Evolutionary conservation across 83 land plant genomes (phyloP), one percentile per base, ranked within the genome.

Genomic region (Picea engelmannii): DNA sequence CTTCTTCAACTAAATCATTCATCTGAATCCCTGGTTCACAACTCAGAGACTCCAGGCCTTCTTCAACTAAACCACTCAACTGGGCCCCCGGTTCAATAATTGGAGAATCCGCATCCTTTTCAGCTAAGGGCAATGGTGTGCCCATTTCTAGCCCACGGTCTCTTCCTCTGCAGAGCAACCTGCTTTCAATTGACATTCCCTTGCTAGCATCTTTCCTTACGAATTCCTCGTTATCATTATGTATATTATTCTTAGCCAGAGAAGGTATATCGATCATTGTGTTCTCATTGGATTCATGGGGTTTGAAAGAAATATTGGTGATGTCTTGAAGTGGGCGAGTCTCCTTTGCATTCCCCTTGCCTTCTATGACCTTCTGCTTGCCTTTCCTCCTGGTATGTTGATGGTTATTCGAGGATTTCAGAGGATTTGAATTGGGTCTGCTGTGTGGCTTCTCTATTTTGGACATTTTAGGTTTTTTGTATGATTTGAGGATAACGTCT

Each of bases 291-390:
- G 21, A 23, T 13, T 35, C 24, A 66, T 20, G 24, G 16, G 61
- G 31, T 52, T 74, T 44, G 15, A n/a, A 11, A 17, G 20, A 21
- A 7, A 49, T 25, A 68, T 11, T 52, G 17, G 49, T 15, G 18
- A 9, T 65, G 61, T 5, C 63, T 38, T 44, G 4, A 16, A 23
- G 62, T 20, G 58, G 52, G 6, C 61, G 25, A 78, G 64, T 16
- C 21, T 66, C n/a, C 16, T 38, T 9, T 59, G 78, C 38, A 66
- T 84, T 87, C 76, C 87, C 91, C 80, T 85, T 90, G 13, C 87
- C 91, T 27, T 79, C 70, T 17, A 79, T 66, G 2, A 78, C 4
- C 7, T 80, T 59, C 0, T 21, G 73, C 67, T 71, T 89, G 27
- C 78, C 83, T 55, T 69, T 86, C 80, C 86, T 89, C 44, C 83